phyloP scores from a whole-genome alignment of 208 protist genomes.

The Trypanosoma melophagium region DNA sequence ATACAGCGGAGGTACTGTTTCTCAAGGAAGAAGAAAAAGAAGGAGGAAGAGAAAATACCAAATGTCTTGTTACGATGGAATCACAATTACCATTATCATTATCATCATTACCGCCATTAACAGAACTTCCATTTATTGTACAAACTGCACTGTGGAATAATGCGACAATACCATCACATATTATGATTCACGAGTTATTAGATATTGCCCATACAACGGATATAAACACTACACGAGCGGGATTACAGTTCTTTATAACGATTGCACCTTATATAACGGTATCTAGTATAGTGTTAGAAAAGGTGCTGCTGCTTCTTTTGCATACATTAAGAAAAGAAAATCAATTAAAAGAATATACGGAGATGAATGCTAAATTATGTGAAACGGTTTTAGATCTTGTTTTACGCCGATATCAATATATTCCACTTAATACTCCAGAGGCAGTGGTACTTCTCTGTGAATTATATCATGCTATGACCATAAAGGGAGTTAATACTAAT shows the following conservation, averaged over 20 bases:
- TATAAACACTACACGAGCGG: slow-evolving; percentile 3
- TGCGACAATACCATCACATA: slow-evolving; percentile 26
- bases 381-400: slow-evolving; percentile 16
- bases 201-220: slow-evolving; percentile 2
- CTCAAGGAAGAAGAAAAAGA: slow-evolving; percentile 16
- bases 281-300: slow-evolving; percentile 27
- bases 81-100: neutral
- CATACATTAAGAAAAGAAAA: neutral
- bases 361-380: neutral
- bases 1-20: slow-evolving; percentile 13
- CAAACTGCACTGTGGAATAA: slow-evolving; percentile 14
- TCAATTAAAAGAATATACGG: neutral
- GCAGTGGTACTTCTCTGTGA: slow-evolving; percentile 21
- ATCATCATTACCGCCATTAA: neutral
- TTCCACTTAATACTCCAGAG: slow-evolving; percentile 26
- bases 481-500: neutral
- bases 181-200: slow-evolving; percentile 17
- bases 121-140: neutral
- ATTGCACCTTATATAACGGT: slow-evolving; percentile 29
- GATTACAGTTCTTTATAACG: slow-evolving; percentile 19
- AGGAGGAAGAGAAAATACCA: no score
- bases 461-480: slow-evolving; percentile 3
- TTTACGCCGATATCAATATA: slow-evolving; percentile 30
- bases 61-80: no score
- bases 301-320: slow-evolving; percentile 24